A percentile compares a stretch with the other conserved stretches of the same genome.
Evolutionary conservation across 192 early-diverging fungal genomes (phyloP).

Genomic region (Obelidium mucronatum): DNA sequence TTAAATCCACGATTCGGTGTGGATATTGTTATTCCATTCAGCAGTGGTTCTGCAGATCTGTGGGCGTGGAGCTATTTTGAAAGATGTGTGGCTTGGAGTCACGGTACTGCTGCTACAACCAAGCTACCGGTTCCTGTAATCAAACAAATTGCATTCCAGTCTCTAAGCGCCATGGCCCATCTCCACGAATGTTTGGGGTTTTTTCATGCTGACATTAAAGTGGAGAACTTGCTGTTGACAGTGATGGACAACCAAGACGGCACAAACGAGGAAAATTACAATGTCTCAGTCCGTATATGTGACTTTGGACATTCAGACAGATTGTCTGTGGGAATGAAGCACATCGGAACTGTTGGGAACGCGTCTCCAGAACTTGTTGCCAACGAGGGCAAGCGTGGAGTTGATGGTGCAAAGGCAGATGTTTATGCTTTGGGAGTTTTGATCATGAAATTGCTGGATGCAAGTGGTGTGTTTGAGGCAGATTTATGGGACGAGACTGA

Average conservation of each 20-base stretch:
- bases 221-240: slow-evolving; percentile 4
- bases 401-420: slow-evolving; percentile 24
- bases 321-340: background rate
- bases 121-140: slow-evolving; percentile 1
- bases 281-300: slow-evolving; percentile 2
- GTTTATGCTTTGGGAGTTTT: slow-evolving; percentile 14
- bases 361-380: slow-evolving; percentile 6
- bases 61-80: slow-evolving; percentile 24
- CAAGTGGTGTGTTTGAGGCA: background rate
- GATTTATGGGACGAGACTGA: background rate
- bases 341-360: slow-evolving; percentile 15
- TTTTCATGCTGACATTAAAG: slow-evolving; percentile 20
- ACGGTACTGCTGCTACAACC: background rate
- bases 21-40: background rate
- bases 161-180: background rate
- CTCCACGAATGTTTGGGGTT: slow-evolving; percentile 1
- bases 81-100: background rate
- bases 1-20: background rate
- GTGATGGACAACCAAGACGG: background rate
- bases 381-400: background rate
- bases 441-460: background rate
- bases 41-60: background rate
- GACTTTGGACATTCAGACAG: slow-evolving; percentile 19
- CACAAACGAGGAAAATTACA: background rate
- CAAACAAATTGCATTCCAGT: background rate